A percentile compares a stretch with the other conserved stretches of the same genome.
These are phyloP conservation scores for Trichophyton rubrum DNA, from an alignment of 2,329 filamentous ascomycete species.

Conservation along the genomic window DNA sequence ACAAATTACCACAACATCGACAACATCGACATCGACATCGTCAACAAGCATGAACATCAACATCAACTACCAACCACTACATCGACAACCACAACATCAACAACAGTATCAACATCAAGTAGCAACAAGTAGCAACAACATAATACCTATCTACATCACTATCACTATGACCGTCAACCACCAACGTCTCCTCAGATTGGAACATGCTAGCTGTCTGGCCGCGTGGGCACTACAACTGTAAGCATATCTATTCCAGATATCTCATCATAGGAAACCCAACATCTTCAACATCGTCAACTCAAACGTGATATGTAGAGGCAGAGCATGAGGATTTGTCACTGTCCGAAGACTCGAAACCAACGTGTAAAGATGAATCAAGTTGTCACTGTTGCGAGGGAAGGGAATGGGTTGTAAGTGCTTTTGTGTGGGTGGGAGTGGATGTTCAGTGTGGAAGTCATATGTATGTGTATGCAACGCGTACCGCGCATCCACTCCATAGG, in stretches of 20 bases:
- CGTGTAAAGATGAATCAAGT: background rate
- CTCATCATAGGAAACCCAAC: constrained; percentile 1
- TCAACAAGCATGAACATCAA: no score
- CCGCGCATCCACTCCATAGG: background rate
- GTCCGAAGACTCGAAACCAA: background rate
- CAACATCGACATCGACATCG: no score
- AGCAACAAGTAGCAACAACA: background rate
- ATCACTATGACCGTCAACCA: background rate
- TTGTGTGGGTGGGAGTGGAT: no score
- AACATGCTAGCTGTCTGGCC: background rate
- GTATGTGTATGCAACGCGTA: background rate
- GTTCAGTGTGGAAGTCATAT: background rate
- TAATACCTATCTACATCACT: no score
- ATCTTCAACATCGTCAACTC: background rate
- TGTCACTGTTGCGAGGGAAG: background rate
- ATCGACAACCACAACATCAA: background rate
- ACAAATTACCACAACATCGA: no score
- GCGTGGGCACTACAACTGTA: background rate
- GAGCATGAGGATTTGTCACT: background rate
- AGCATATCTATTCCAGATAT: background rate
- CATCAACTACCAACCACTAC: background rate
- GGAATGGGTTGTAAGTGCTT: background rate
- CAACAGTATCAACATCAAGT: background rate
- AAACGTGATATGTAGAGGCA: background rate
- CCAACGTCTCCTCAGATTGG: background rate